Base-by-base conservation (phyloP, 805 yeast genomes). In the Saccharomycopsis sp. region DNA sequence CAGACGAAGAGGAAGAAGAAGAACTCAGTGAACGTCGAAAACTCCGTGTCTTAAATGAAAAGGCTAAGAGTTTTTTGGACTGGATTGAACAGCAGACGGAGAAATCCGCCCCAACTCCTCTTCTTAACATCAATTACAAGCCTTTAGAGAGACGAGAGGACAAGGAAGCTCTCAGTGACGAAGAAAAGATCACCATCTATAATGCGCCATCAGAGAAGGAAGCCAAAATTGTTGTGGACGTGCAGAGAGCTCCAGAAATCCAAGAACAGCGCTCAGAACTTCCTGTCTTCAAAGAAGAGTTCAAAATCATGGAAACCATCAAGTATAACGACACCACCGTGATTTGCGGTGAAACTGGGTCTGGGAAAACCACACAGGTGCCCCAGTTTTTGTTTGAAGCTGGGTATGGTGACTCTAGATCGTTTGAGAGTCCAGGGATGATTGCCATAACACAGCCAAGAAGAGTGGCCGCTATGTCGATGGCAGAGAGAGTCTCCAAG, bases 311-410 rank as follows among this genome's bases (percentile, higher is more conserved):
- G 97, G 99, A 94, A 69, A 96, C 97, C 1, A 81, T 94, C 54
- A 89, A 88, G 68, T 95, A 92, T 66, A 88, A 92, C 67, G 97
- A 91, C 66, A 87, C 92, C 60, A 83, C 91, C 0, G 85, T 94
- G 14, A 78, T 94, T 24, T 92, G 97, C 74, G 99, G 99, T 77
- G 98, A 91, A 66, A 94, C 99, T 0, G 99, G 99, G 65, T 91
- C 97, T 1, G 99, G 99, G 72, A 94, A 94, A 70, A 94, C 99
- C 1, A 94, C 99, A 0, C 99, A 94, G 72, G 91, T 94, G 3
- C 99, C 99, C 0, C 99, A 94, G 69, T 94, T 94, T 66, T 72
- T 94, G 51, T 90, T 84, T 67, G 99, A 94, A 71, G 82, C 96
- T 0, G 98, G 98, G 1, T 92, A 86, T 67, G 97, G 97, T 3